Conservation (phyloP, 2,329 filamentous ascomycete genomes). For the Penicillium psychrosexuale region DNA sequence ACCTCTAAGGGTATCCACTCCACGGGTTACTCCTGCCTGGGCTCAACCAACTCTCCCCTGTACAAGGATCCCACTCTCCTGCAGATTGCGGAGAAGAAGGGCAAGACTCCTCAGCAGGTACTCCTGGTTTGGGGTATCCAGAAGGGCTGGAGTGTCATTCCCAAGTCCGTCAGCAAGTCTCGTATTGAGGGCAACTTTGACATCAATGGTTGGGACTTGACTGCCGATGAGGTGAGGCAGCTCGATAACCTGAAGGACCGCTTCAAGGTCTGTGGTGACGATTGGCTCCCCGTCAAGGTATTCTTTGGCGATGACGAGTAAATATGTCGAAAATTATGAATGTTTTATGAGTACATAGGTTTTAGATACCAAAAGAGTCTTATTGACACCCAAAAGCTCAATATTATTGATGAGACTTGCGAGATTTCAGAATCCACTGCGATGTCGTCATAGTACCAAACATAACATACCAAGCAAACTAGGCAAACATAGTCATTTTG, state of each 20-base stretch:
- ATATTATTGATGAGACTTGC: no score
- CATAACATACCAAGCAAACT: neutral
- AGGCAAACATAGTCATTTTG: neutral
- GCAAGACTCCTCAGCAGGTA: constrained; percentile 55
- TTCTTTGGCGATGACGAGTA: constrained; percentile 84
- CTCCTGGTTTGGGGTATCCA: constrained; percentile 71
- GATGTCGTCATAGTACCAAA: neutral
- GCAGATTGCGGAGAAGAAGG: constrained; percentile 54
- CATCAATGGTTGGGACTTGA: constrained; percentile 70
- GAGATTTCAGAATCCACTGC: neutral
- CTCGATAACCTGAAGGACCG: constrained; percentile 67
- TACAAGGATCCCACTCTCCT: constrained; percentile 54
- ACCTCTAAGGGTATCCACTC: constrained; percentile 54
- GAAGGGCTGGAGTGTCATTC: constrained; percentile 78
- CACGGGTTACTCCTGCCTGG: constrained; percentile 56
- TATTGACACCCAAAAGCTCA: no score
- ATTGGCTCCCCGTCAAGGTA: constrained; percentile 68
- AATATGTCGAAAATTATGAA: constrained; percentile 20
- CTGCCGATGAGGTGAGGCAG: constrained; percentile 66
- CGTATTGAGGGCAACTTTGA: constrained; percentile 76
- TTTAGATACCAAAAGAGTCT: constrained; percentile 23
- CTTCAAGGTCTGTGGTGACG: constrained; percentile 78
- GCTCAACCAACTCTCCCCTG: constrained; percentile 53
- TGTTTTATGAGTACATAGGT: constrained; percentile 21
- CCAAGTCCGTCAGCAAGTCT: constrained; percentile 72